Base-by-base conservation (phyloP, 169 alveolate genomes). In the Eimeria sp. region DNA sequence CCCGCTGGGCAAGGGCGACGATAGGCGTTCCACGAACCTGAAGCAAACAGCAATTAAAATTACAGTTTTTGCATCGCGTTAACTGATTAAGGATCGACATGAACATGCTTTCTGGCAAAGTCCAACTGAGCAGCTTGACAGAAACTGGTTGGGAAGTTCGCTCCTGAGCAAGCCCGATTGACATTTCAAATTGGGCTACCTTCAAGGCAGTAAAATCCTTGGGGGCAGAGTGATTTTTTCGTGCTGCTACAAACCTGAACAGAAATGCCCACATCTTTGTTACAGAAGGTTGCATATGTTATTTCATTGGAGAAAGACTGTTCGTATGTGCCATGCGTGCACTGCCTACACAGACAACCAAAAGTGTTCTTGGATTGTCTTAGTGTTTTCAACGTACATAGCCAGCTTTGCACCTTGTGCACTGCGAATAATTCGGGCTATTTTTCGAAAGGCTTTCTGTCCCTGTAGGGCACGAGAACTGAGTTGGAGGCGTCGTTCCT, bases 1-100 rank as follows among this genome's bases (percentile, higher is more conserved):
- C 93, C 93, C 58, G 93, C 93, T 0, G 93, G 93, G 83, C 93
- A 87, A 40, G 93, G 93, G 30, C 5, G 34, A 2, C 40, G 65
- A 45, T 34, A 27, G 25, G 27, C 27, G 30, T 20, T 40, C 82
- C 82, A 87, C 54, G 82, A 61, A 25, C 93, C 93, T 87, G 78
- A 22, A 40, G n/a, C 16, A 45, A 0, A 43, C 40, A 30, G 47
- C 82, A 49, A 25, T 16, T 47, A 10, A n/a, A 47, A 0, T 14
- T 27, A 13, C 88, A 25, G 65, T 5, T 47, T 27, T 27, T 20
- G 51, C 34, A 13, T 27, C 54, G 83, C 83, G 11, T 13, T 34
- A 40, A 18, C 57, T 34, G 54, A 20, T 6, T 51, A 70, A 40
- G 13, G 83, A 5, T 78, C 27, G 20, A 13, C 14, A 25, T 6